Base-by-base conservation (phyloP, 257 asterid genomes). In the Anisodus tanguticus region DNA sequence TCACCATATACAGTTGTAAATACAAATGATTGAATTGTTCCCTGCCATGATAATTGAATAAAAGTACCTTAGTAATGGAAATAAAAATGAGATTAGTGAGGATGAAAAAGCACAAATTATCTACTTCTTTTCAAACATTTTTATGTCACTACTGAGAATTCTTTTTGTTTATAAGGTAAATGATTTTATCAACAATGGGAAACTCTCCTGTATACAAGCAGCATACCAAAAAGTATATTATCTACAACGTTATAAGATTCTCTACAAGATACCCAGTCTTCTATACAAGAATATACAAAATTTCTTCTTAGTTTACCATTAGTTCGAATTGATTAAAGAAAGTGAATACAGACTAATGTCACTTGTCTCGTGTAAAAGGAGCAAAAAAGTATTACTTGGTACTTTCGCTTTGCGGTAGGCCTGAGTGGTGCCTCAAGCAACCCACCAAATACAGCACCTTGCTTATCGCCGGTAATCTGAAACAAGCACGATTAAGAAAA, bases 371-470 rank as follows among this genome's bases (percentile, higher is more conserved):
- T 45, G 9, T 72, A 72, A 74, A 72, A 72, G 41, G 60, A 11
- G 59, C 10, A 47, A 0, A 72, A 11, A 22, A 5, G 1, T 49
- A 22, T 5, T 9, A 96, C 99, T 89, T 93, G 98, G 87, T 96
- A 96, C 89, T 91, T 96, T 72, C 98, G 90, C 88, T 92, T 94
- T 31, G 95, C 86, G 43, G 98, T 94, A 15, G 94, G 95, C 86
- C 79, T 90, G 79, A 96, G 92, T 57, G 98, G 99, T 86, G 95
- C 90, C 77, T 94, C 98, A n/a, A 94, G 94, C 86, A 96, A 90
- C 64, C 98, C 99, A 31, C 99, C 98, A 88, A 96, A 94, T 74
- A 94, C 88, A 53, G 99, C 95, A 89, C 99, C 99, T 89, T 90
- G 89, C 90, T 87, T 96, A 88, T 96, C 98, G 3, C 98, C 98